Conservation (phyloP, 495 filamentous ascomycete species). For the Hamigera avellanea region DNA sequence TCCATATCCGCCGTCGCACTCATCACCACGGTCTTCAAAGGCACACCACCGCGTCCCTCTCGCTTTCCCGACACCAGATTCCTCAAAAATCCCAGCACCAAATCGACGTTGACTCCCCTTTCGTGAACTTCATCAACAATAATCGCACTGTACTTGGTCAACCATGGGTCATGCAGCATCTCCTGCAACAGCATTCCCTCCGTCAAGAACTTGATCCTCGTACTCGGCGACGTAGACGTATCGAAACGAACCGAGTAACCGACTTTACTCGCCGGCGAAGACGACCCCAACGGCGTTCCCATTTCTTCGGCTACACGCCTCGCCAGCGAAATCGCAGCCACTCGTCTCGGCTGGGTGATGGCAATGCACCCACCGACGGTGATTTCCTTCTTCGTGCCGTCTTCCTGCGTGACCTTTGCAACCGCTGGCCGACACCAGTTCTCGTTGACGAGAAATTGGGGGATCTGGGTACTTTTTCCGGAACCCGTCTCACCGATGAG, state of each 20-base stretch:
- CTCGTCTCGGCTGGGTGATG: conserved; percentile 86
- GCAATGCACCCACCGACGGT: conserved; percentile 78
- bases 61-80: conserved; percentile 48
- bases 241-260: conserved; percentile 95
- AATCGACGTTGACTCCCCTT: conserved; percentile 89
- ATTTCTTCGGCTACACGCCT: conserved; percentile 81
- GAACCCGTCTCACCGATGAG: conserved; percentile 91
- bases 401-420: conserved; percentile 30
- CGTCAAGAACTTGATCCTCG: conserved; percentile 84
- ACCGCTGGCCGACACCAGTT: conserved; percentile 59
- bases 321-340: conserved; percentile 90
- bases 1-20: conserved; percentile 90
- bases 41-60: conserved; percentile 52
- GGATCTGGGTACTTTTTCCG: conserved; percentile 94
- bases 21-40: conserved; percentile 89
- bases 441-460: conserved; percentile 75
- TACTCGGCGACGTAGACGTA: conserved; percentile 58
- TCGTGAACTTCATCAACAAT: conserved; percentile 98
- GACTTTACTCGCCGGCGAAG: conserved; percentile 58
- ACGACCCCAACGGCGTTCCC: conserved; percentile 64
- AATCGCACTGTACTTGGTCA: conserved; percentile 77
- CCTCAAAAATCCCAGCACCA: conserved; percentile 77
- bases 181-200: conserved; percentile 97
- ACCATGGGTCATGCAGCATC: conserved; percentile 71
- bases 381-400: conserved; percentile 34